Conservation (phyloP, 345 rosid genomes). For the Bretschneidera sinensis region DNA sequence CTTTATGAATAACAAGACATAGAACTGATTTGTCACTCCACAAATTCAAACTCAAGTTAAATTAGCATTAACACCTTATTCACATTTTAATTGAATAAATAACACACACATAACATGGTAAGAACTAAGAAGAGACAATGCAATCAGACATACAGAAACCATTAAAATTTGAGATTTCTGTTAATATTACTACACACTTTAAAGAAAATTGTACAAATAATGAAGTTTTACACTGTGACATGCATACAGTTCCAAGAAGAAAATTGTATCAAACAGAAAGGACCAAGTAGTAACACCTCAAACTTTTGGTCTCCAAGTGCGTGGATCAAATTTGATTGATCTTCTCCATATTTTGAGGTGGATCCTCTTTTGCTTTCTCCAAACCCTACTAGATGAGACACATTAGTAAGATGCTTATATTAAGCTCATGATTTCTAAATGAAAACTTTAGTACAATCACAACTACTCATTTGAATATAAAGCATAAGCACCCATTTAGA, state of each 20-base stretch:
- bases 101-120: background rate
- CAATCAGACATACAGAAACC: background rate
- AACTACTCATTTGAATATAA: background rate
- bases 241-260: background rate
- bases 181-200: background rate
- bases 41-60: background rate
- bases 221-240: background rate
- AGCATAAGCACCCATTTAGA: background rate
- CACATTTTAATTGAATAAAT: background rate
- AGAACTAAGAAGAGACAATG: background rate
- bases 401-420: constrained; percentile 7
- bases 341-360: constrained; percentile 19
- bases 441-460: background rate
- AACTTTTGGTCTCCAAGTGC: constrained; percentile 36
- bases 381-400: constrained; percentile 33
- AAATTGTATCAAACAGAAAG: constrained; percentile 7
- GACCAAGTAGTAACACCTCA: constrained; percentile 44
- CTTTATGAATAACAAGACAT: constrained; percentile 9
- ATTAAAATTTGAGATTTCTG: background rate
- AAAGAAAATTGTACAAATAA: background rate
- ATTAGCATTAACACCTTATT: background rate
- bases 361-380: constrained; percentile 28
- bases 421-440: background rate
- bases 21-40: background rate
- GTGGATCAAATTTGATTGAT: constrained; percentile 27